Conservation (phyloP, 768 basidiomycete genomes). For the Chalciporus sphaerocephalus region DNA sequence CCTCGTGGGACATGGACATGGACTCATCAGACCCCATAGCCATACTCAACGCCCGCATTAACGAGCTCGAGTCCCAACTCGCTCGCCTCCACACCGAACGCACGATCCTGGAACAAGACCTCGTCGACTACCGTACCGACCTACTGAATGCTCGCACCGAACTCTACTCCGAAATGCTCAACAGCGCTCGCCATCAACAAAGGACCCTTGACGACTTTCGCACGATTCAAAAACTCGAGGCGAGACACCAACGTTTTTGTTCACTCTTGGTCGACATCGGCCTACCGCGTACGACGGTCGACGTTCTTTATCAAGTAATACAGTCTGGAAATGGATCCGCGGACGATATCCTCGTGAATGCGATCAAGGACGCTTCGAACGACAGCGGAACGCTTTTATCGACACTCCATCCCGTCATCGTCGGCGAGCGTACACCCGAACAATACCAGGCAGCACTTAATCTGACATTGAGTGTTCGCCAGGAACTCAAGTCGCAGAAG, state of each 20-base stretch:
- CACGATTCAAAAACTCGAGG: conserved; percentile 27
- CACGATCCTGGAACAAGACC: conserved; percentile 23
- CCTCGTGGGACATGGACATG: conserved; percentile 1
- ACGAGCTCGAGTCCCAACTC: conserved; percentile 14
- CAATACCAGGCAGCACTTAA: conserved; percentile 46
- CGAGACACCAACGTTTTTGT: conserved; percentile 21
- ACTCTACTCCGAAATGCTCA: conserved; percentile 29
- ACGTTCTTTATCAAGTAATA: conserved; percentile 19
- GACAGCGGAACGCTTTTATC: conserved; percentile 41
- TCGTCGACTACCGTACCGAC: conserved; percentile 25
- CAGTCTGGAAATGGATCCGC: conserved; percentile 30
- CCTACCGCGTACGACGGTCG: conserved; percentile 21
- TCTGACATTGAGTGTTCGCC: conserved; percentile 41
- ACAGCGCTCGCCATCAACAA: conserved; percentile 25
- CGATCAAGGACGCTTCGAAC: conserved; percentile 41
- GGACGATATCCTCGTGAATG: conserved; percentile 41
- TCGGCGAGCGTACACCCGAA: conserved; percentile 35
- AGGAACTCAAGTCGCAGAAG: conserved; percentile 40
- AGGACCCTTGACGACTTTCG: conserved; percentile 19
- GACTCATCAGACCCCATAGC: not conserved
- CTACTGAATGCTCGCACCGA: conserved; percentile 27
- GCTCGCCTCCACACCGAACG: conserved; percentile 13
- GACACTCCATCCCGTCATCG: conserved; percentile 35
- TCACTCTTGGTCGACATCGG: conserved; percentile 26
- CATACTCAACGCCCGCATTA: conserved; percentile 7